These are phyloP conservation scores for Fomitopsis betulina DNA, from an alignment of 1,284 basidiomycete genomes.

Conservation along the genomic window DNA sequence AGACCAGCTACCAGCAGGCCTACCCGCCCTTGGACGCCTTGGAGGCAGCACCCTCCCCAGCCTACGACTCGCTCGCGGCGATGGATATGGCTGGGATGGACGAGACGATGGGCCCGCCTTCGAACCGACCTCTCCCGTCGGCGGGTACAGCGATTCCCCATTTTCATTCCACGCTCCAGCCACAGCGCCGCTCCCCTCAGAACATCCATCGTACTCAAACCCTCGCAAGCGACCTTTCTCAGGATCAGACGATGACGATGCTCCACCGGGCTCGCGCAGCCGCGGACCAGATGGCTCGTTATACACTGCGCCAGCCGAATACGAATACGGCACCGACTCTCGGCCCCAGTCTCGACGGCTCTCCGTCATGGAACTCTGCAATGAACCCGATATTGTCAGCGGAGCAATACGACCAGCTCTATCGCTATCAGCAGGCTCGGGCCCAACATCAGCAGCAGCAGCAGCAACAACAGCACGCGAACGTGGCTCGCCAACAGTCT, in stretches of 20 bases:
- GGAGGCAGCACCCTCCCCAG: constrained; percentile 21
- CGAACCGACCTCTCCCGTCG: constrained; percentile 20
- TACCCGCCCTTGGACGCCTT: constrained; percentile 11
- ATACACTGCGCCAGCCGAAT: constrained; percentile 20
- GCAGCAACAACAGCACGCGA: constrained; percentile 7
- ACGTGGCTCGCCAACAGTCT: constrained; percentile 20
- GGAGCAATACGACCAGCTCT: constrained; percentile 28
- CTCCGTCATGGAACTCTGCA: constrained; percentile 82
- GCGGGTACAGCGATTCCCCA: constrained; percentile 47
- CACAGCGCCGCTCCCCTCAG: constrained; percentile 38
- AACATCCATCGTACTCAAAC: constrained; percentile 29
- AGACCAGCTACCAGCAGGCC: background rate
- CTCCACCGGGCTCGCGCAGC: constrained; percentile 25
- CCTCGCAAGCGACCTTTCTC: constrained; percentile 63
- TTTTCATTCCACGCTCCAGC: constrained; percentile 74
- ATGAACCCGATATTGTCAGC: constrained; percentile 40
- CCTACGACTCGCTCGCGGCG: constrained; percentile 20
- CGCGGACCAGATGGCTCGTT: constrained; percentile 19
- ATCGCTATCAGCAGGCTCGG: constrained; percentile 24
- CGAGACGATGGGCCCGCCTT: constrained; percentile 14
- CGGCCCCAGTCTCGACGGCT: constrained; percentile 72
- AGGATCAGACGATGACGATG: constrained; percentile 41
- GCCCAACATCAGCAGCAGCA: constrained; percentile 8
- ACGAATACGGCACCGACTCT: constrained; percentile 64
- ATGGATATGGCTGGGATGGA: constrained; percentile 19